A percentile compares a stretch with the other conserved stretches of the same genome.
phyloP scores from a whole-genome alignment of 768 basidiomycete species.

The Kwoniella shandongensis region DNA sequence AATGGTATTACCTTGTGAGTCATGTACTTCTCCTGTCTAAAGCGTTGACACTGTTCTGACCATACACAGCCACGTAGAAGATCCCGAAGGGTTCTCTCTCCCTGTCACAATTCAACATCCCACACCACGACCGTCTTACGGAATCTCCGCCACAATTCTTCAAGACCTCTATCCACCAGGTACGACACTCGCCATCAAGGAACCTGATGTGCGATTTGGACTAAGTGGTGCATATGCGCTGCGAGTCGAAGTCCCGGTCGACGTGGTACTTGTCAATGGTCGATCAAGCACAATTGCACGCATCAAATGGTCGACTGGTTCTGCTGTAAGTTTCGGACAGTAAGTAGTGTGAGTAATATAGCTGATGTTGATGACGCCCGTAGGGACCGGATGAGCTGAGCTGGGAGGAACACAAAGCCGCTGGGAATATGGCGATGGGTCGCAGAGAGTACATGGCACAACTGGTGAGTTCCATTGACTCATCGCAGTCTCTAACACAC shows the following conservation, averaged over 20 bases:
- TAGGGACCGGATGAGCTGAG: not conserved
- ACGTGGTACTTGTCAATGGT: not conserved
- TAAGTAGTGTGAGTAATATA: too few species aligned
- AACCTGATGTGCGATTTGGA: conserved; percentile 6
- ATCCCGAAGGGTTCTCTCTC: conserved; percentile 1
- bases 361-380: too few species aligned
- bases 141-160: not conserved
- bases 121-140: not conserved
- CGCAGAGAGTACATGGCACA: not conserved
- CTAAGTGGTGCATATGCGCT: not conserved
- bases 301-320: not conserved
- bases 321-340: too few species aligned
- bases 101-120: not conserved
- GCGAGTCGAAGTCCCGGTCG: not conserved
- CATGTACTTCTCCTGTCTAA: too few species aligned
- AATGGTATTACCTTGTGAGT: conserved; percentile 7
- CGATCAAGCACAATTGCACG: not conserved
- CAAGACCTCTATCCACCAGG: conserved; percentile 5
- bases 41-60: not conserved
- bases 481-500: not conserved
- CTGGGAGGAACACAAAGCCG: conserved; percentile 5
- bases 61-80: conserved; percentile 1
- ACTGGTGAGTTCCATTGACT: not conserved
- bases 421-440: conserved; percentile 6
- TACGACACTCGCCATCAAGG: conserved; percentile 6